Conservation (phyloP, 805 yeast species). For the Wickerhamiella sorbophila region DNA sequence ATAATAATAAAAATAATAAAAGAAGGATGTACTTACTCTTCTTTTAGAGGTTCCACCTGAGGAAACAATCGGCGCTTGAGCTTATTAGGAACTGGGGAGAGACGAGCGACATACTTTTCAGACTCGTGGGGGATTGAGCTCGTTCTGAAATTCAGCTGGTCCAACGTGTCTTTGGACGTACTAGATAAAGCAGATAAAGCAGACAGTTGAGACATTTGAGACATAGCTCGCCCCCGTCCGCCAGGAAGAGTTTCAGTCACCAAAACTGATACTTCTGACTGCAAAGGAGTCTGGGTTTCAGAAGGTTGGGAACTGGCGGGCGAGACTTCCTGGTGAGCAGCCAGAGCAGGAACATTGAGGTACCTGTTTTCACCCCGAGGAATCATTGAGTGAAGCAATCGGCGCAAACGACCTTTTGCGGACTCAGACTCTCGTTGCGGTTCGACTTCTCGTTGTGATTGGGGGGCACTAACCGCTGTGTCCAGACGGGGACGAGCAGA, state of each 20-base stretch:
- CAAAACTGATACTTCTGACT: not conserved
- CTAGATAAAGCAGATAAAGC: slow-evolving; percentile 11
- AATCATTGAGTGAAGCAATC: not conserved
- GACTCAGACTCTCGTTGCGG: not conserved
- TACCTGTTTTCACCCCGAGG: not conserved
- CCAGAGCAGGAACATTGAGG: not conserved
- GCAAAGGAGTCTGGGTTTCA: not conserved
- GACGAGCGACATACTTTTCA: not conserved
- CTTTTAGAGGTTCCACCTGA: not conserved
- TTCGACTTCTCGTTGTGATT: not conserved
- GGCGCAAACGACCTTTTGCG: not conserved
- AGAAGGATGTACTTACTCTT: not conserved
- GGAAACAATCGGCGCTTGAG: slow-evolving; percentile 2
- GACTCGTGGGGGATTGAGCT: not conserved
- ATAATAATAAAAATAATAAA: not conserved
- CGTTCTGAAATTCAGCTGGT: not conserved
- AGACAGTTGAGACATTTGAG: slow-evolving; percentile 14
- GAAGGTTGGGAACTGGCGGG: not conserved
- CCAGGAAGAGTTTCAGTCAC: not conserved
- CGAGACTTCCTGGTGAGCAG: not conserved
- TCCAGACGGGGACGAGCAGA: not conserved
- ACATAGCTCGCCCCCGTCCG: not conserved
- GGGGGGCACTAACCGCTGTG: not conserved
- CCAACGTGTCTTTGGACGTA: slow-evolving; percentile 9
- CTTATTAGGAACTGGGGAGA: not conserved